These are phyloP conservation scores for Lichenothelia convexa DNA, from an alignment of 495 filamentous ascomycete genomes.

Conservation along the genomic window DNA sequence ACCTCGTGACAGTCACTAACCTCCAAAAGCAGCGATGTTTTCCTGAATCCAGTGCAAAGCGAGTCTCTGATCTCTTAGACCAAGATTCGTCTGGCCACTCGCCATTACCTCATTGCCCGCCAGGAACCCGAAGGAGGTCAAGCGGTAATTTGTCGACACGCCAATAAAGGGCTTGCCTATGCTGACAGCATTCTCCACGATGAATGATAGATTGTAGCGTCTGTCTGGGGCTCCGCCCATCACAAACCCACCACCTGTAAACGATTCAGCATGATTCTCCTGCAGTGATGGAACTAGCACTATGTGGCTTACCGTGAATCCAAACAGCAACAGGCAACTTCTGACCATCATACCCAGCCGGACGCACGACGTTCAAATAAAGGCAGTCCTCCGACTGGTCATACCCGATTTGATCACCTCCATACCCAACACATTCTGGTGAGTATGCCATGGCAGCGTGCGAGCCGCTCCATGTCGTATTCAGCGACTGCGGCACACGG, in stretches of 20 bases:
- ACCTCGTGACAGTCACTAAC: conserved; percentile 5
- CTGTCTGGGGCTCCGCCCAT: conserved; percentile 15
- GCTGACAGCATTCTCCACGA: conserved; percentile 31
- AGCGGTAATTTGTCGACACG: conserved; percentile 42
- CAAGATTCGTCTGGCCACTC: conserved; percentile 36
- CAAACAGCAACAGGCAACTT: conserved; percentile 48
- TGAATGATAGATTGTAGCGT: conserved; percentile 33
- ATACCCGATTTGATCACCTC: conserved; percentile 14
- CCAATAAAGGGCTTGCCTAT: conserved; percentile 42
- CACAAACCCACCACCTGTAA: conserved; percentile 13
- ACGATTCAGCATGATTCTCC: conserved; percentile 29
- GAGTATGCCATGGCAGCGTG: conserved; percentile 21
- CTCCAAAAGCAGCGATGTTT: conserved; percentile 24
- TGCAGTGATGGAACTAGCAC: conserved; percentile 25
- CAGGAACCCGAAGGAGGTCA: conserved; percentile 36
- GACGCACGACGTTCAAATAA: conserved; percentile 44
- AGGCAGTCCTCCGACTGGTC: conserved; percentile 40
- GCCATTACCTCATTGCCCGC: conserved; percentile 19
- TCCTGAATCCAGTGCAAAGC: conserved; percentile 42
- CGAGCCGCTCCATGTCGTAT: conserved; percentile 18
- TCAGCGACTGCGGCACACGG: conserved; percentile 35
- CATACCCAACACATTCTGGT: conserved; percentile 25
- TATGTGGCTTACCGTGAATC: conserved; percentile 42
- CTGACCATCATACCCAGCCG: conserved; percentile 31
- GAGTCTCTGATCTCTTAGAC: conserved; percentile 39